Evolutionary conservation across 1,139 yeast species (phyloP), one percentile per base, ranked within the genome.

Genomic region (Kurtzmaniella natalensis): DNA sequence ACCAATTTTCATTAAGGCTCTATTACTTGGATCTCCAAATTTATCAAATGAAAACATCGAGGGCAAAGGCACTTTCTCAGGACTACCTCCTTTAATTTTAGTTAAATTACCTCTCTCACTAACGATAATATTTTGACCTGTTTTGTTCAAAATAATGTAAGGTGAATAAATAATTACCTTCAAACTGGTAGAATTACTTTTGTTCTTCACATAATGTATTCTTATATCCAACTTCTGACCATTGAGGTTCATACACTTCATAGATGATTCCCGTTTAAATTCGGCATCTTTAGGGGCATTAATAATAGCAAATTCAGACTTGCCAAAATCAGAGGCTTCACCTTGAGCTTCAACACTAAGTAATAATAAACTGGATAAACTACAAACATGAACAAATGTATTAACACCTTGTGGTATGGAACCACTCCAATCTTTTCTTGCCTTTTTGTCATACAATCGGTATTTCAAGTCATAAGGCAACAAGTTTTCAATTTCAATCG

Each of bases 11-110:
- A 89, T 48, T n/a, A 72, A 55, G 0, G 94, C 95, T 39, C 95
- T 68, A 46, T 82, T 82, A 30, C 70, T 72, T 30, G 79, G 70
- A 36, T 77, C 81, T 8, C 61, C 64, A 30, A 68, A 74, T 21
- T 63, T 65, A 16, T 78, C 82, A 51, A 86, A 89, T 0, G 98
- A 89, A 63, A 92, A 89, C 86, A 92, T 78, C 36, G 73, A 74
- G 0, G 96, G 96, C 11, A 61, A 50, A 0, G 44, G 18, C n/a
- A 11, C 19, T 3, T 3, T 7, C 5, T 18, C 24, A 5, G 25
- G 18, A 18, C 11, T 9, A 8, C 27, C 13, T 13, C 32, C 37
- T 9, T 25, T 19, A n/a, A 14, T 10, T 18, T 33, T 22, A 18
- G 32, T 37, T 53, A 51, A 30, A 46, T 84, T 87, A 18, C 72